Conservation (phyloP, 23 red algal genomes). For the Gracilariopsis chorda region DNA sequence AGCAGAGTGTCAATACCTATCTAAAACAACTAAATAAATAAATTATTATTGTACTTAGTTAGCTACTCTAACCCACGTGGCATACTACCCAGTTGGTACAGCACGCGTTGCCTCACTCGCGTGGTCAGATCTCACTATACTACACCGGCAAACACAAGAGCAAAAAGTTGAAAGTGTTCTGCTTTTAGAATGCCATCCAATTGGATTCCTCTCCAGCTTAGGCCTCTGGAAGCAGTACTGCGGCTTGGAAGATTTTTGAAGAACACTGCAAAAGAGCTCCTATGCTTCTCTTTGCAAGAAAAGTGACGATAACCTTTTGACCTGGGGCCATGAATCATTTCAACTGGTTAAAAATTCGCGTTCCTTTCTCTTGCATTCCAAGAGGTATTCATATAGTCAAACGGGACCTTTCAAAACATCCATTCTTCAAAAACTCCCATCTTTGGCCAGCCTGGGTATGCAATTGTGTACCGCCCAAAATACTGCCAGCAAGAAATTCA, state of each 20-base stretch:
- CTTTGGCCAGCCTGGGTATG: constrained; percentile 27
- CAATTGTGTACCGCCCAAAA: neutral
- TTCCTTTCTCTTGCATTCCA: neutral
- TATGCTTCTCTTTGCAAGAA: neutral
- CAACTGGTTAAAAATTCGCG: neutral
- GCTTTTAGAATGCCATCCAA: neutral
- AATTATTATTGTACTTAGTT: no score
- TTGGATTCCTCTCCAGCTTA: neutral
- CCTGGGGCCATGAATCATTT: neutral
- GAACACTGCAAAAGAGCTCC: neutral
- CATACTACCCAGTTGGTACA: no score
- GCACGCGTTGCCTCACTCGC: no score
- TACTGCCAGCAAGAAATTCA: neutral
- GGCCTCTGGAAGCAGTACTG: neutral
- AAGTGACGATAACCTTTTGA: neutral
- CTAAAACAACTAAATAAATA: no score
- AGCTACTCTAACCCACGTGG: no score
- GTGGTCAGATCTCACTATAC: no score
- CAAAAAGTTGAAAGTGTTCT: neutral
- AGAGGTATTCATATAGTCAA: neutral
- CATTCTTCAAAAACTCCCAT: neutral
- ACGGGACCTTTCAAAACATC: neutral
- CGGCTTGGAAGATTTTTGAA: neutral
- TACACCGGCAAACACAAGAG: neutral
- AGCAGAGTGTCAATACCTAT: no score